Conservation (phyloP, 345 rosid genomes). For the Arabis alpina region DNA sequence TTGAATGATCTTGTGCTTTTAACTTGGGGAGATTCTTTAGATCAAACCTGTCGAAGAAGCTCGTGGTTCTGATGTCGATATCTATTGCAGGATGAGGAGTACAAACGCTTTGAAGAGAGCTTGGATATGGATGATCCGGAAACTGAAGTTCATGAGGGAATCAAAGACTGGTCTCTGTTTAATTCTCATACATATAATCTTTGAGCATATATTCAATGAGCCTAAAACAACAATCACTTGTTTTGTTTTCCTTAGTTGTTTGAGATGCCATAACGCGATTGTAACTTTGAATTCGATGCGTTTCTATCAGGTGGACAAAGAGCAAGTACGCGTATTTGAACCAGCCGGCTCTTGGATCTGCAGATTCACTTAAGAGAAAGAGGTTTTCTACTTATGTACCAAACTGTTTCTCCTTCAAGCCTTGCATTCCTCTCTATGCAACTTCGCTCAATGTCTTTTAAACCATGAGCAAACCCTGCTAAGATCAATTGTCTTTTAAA, state of each 20-base stretch:
- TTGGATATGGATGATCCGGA: slow-evolving; percentile 49
- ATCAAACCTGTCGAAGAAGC: not conserved
- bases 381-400: slow-evolving; percentile 60
- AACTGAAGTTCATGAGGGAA: slow-evolving; percentile 60
- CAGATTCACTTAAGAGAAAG: slow-evolving; percentile 49
- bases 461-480: slow-evolving; percentile 26
- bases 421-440: slow-evolving; percentile 57
- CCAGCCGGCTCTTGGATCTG: slow-evolving; percentile 71
- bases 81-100: slow-evolving; percentile 59
- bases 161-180: slow-evolving; percentile 74
- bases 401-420: slow-evolving; percentile 64
- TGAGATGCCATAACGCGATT: not conserved
- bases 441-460: slow-evolving; percentile 66
- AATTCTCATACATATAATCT: slow-evolving; percentile 1
- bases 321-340: slow-evolving; percentile 92
- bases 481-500: slow-evolving; percentile 17
- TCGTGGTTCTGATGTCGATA: not conserved
- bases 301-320: slow-evolving; percentile 79
- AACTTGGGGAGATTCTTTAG: not conserved
- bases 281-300: slow-evolving; percentile 11
- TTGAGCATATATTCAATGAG: not conserved
- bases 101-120: slow-evolving; percentile 64
- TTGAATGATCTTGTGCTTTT: not conserved
- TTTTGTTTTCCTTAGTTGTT: not conserved
- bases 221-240: slow-evolving; percentile 13